phyloP scores from a whole-genome alignment of 73 alveolate species.

The Paramecium sexaurelia region DNA sequence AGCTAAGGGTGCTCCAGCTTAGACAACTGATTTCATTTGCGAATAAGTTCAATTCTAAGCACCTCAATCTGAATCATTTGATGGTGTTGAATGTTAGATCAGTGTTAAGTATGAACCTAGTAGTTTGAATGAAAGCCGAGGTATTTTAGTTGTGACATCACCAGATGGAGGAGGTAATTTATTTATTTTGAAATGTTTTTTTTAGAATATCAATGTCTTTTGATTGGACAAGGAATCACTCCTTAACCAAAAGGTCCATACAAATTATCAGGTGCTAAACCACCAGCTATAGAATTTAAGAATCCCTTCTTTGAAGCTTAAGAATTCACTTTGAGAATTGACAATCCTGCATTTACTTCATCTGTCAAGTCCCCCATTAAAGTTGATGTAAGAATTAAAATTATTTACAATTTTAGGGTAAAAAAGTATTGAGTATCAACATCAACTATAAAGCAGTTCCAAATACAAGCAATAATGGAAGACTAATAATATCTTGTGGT shows the following conservation, averaged over 20 bases:
- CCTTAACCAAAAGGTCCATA: slow-evolving; percentile 99
- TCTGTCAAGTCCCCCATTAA: slow-evolving; percentile 95
- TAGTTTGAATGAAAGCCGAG: slow-evolving; percentile 93
- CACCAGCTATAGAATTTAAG: slow-evolving; percentile 94
- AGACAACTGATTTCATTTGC: slow-evolving; percentile 72
- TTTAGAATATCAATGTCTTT: slow-evolving; percentile 90
- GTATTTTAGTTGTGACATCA: slow-evolving; percentile 85
- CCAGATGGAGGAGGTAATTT: slow-evolving; percentile 92
- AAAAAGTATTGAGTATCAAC: slow-evolving; percentile 56
- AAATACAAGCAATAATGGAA: slow-evolving; percentile 58
- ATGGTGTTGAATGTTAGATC: slow-evolving; percentile 94
- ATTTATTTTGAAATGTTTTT: not conserved
- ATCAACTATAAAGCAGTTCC: slow-evolving; percentile 63
- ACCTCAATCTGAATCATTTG: slow-evolving; percentile 86
- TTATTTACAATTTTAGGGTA: slow-evolving; percentile 32
- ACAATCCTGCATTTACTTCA: slow-evolving; percentile 96
- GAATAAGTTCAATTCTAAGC: slow-evolving; percentile 77
- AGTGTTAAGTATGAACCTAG: slow-evolving; percentile 97
- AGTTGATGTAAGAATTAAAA: slow-evolving; percentile 78
- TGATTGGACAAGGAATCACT: slow-evolving; percentile 94
- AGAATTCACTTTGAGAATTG: slow-evolving; percentile 95
- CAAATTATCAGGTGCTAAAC: slow-evolving; percentile 95
- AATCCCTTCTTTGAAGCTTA: slow-evolving; percentile 97
- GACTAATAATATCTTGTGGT: slow-evolving; percentile 65
- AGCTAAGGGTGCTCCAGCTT: slow-evolving; percentile 64